Percentiles rank a stretch among this genome's conserved stretches.
Evolutionary conservation across 2,329 filamentous ascomycete species (phyloP).

Genomic region (Niveomyces coronatus): DNA sequence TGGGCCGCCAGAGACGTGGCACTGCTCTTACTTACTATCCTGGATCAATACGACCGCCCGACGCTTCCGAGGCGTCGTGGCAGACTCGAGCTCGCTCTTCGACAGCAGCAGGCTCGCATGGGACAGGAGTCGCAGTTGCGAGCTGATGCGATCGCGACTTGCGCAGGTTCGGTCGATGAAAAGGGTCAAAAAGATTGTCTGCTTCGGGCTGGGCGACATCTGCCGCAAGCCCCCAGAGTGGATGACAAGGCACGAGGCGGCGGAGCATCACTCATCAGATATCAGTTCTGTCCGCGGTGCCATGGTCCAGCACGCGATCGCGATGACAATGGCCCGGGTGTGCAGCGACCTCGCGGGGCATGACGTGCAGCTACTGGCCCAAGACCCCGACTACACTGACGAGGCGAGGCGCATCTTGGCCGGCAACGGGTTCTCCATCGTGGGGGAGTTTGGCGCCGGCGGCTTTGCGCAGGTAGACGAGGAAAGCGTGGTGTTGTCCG

Average conservation of each 20-base stretch:
- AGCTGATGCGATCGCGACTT: too few species aligned
- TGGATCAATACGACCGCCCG: constrained; percentile 1
- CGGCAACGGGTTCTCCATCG: constrained; percentile 6
- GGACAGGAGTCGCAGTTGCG: neutral
- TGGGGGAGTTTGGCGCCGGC: constrained; percentile 8
- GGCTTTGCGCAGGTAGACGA: constrained; percentile 14
- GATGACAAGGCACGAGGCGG: neutral
- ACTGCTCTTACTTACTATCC: constrained; percentile 2
- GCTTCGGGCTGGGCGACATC: constrained; percentile 7
- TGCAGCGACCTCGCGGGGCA: neutral
- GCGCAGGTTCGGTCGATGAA: neutral
- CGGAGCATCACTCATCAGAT: neutral
- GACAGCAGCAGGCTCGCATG: neutral
- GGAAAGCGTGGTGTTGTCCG: constrained; percentile 10
- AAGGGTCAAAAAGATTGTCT: constrained; percentile 4
- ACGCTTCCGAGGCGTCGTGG: neutral
- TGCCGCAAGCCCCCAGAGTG: constrained; percentile 3
- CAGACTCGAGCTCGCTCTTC: neutral
- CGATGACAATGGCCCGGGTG: neutral
- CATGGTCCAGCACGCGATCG: constrained; percentile 1
- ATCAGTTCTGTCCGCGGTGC: neutral
- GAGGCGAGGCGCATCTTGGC: constrained; percentile 1
- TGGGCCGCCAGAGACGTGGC: neutral
- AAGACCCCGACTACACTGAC: constrained; percentile 10
- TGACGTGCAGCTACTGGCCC: constrained; percentile 1